Evolutionary conservation across 169 alveolate species (phyloP).

Genomic region (Eimeria praecox): DNA sequence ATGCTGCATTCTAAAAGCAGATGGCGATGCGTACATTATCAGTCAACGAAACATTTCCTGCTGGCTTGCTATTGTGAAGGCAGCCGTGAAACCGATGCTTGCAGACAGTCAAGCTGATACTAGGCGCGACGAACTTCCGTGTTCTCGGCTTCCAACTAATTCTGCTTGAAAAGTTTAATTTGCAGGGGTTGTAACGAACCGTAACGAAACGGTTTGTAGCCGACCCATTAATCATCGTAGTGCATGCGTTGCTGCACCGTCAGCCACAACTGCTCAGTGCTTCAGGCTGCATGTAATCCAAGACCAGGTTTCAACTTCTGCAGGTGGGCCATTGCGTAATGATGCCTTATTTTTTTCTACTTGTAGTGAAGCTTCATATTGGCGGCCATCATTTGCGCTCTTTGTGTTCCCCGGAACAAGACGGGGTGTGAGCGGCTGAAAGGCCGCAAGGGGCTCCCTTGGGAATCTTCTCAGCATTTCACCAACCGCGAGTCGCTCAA

Average conservation of each 20-base stretch:
- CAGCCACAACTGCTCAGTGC: conserved; percentile 30
- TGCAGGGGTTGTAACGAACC: neutral
- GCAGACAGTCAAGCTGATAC: neutral
- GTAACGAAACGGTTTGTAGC: neutral
- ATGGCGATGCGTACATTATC: neutral
- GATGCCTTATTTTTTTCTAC: neutral
- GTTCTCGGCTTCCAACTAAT: neutral
- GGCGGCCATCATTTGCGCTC: neutral
- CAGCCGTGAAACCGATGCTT: neutral
- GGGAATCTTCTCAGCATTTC: conserved; percentile 27
- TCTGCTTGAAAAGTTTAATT: neutral
- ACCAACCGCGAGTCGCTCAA: neutral
- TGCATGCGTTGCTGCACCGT: conserved; percentile 72
- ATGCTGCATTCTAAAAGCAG: neutral
- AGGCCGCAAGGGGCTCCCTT: conserved; percentile 11
- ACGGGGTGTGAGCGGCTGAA: conserved; percentile 2
- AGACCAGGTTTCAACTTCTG: neutral
- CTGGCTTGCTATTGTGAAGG: neutral
- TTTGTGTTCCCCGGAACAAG: neutral
- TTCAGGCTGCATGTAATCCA: conserved; percentile 48
- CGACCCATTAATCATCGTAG: neutral
- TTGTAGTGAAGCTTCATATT: neutral
- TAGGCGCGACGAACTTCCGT: neutral
- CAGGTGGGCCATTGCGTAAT: neutral
- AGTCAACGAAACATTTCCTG: neutral